Percentiles rank a stretch among this genome's conserved stretches.
Conservation (phyloP, 768 basidiomycete genomes). For the Ephemerocybe angulata region DNA sequence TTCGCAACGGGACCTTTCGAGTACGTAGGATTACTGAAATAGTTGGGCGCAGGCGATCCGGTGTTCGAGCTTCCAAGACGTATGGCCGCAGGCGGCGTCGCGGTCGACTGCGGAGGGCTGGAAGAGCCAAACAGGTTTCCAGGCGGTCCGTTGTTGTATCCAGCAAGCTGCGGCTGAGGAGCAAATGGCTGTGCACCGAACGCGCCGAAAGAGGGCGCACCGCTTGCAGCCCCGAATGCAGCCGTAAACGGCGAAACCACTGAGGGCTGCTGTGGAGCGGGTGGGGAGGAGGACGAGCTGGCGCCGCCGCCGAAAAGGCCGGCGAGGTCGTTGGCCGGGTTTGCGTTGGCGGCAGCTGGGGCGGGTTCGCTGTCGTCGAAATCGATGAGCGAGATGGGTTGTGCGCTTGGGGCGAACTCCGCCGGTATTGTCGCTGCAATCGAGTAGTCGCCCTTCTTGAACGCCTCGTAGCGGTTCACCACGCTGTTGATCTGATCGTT, state of each 20-base stretch:
- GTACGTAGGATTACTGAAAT: conserved; percentile 4
- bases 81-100: conserved; percentile 16
- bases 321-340: conserved; percentile 52
- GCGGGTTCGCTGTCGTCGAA: conserved; percentile 53
- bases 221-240: not conserved
- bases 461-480: conserved; percentile 85
- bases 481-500: conserved; percentile 98
- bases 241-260: not conserved
- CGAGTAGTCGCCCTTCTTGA: conserved; percentile 85
- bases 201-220: conserved; percentile 4
- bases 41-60: conserved; percentile 6
- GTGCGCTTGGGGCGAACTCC: conserved; percentile 39
- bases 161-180: not conserved
- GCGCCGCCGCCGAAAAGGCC: too few relatives aligned
- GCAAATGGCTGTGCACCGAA: conserved; percentile 7
- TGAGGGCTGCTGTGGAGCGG: conserved; percentile 9
- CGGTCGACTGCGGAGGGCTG: conserved; percentile 17
- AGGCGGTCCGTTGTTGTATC: not conserved
- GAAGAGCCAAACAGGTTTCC: conserved; percentile 12
- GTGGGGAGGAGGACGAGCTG: conserved; percentile 27
- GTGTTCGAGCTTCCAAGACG: conserved; percentile 2
- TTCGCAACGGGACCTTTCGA: conserved; percentile 2
- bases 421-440: conserved; percentile 64
- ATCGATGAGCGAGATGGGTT: conserved; percentile 65
- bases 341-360: conserved; percentile 20